phyloP scores from a whole-genome alignment of 2,329 filamentous ascomycete species.

The Monosporascus sp. region DNA sequence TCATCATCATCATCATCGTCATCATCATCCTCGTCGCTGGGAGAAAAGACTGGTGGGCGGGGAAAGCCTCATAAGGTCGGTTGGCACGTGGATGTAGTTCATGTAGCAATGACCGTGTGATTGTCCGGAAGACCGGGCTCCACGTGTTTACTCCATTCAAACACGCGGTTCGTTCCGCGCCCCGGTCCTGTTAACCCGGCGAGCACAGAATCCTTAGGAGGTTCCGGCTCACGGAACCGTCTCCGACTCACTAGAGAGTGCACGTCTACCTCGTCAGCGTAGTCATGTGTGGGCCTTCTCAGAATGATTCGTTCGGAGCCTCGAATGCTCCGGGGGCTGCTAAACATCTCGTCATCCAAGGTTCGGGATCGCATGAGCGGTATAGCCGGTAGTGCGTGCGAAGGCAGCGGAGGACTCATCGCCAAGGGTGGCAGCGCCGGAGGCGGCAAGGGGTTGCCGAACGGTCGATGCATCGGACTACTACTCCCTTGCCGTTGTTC shows the following conservation, averaged over 20 bases:
- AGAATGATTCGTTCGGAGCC: conserved; percentile 25
- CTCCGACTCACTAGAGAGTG: conserved; percentile 15
- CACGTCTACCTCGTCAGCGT: conserved; percentile 20
- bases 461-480: conserved; percentile 19
- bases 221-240: conserved; percentile 16
- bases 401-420: conserved; percentile 26
- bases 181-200: conserved; percentile 26
- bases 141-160: conserved; percentile 26
- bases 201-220: conserved; percentile 23
- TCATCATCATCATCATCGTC: too few relatives aligned
- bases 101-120: background rate
- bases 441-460: conserved; percentile 20
- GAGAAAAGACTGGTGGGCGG: background rate
- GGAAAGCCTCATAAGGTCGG: background rate
- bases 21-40: background rate
- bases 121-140: conserved; percentile 8
- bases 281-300: conserved; percentile 19
- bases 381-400: conserved; percentile 19
- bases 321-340: conserved; percentile 23
- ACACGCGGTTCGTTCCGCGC: conserved; percentile 27
- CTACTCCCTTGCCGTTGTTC: conserved; percentile 32
- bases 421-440: conserved; percentile 21
- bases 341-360: conserved; percentile 37
- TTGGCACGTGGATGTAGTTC: background rate
- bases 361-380: conserved; percentile 34